These are phyloP conservation scores for Pythium phragmiticola DNA, from an alignment of 352 stramenopile genomes.

Conservation along the genomic window DNA sequence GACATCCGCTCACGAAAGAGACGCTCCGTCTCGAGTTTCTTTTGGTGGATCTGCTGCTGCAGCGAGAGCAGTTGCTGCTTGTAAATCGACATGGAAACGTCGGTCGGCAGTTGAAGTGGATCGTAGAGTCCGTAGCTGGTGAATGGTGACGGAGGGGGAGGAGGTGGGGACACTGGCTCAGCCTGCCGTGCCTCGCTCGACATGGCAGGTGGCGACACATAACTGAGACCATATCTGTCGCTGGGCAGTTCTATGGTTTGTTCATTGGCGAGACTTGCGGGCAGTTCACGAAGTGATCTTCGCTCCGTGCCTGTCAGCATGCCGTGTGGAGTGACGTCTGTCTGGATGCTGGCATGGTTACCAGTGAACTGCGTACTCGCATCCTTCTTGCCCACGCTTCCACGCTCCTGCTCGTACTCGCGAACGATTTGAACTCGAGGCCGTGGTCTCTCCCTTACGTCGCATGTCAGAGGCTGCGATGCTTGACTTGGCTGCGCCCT, in stretches of 20 bases:
- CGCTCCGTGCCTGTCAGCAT: slow-evolving; percentile 30
- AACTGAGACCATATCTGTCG: neutral
- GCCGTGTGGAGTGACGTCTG: slow-evolving; percentile 55
- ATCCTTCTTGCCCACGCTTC: slow-evolving; percentile 52
- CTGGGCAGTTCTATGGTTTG: neutral
- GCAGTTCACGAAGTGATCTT: neutral
- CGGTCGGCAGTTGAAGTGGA: slow-evolving; percentile 29
- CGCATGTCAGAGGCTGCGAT: neutral
- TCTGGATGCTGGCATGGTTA: slow-evolving; percentile 70
- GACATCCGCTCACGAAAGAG: slow-evolving; percentile 54
- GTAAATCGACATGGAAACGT: slow-evolving; percentile 58
- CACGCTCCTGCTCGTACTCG: slow-evolving; percentile 33
- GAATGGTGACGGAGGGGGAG: slow-evolving; percentile 11
- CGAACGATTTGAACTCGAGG: slow-evolving; percentile 50
- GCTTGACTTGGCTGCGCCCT: neutral
- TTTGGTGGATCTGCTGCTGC: slow-evolving; percentile 65
- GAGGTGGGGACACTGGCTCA: neutral
- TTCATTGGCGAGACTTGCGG: neutral
- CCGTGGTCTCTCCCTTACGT: neutral
- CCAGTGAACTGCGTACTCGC: slow-evolving; percentile 71
- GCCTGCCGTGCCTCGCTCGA: neutral
- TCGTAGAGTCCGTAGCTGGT: slow-evolving; percentile 39
- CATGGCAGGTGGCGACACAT: neutral
- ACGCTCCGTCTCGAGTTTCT: slow-evolving; percentile 63
- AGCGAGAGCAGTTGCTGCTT: slow-evolving; percentile 59